Base-by-base conservation (phyloP, 2,329 filamentous ascomycete genomes). In the Conoideocrella luteorostrata region DNA sequence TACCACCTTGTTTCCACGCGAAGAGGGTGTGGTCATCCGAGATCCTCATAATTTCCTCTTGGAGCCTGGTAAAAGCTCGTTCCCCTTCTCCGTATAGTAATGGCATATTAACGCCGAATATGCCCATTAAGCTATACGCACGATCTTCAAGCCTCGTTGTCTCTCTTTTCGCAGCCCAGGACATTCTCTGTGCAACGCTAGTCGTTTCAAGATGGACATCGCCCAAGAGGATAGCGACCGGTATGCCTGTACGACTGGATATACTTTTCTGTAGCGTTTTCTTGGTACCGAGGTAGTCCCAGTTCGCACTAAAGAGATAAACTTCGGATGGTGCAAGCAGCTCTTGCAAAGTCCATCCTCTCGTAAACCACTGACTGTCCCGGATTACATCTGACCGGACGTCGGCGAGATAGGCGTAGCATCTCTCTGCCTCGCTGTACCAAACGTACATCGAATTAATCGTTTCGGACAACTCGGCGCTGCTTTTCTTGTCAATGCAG, bases 231-330 rank as follows among this genome's bases (percentile, higher is more conserved):
- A 51, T 52, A 3, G 10, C 6, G 18, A 40, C 23, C 13, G 50
- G 37, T 33, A 58, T 54, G 7, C 45, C 47, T 2, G 54, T 58
- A n/a, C 52, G 50, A 20, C 52, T 41, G 32, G 50, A 45, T 39
- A 59, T 54, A 21, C 43, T 26, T 35, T 35, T 32, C 39, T 52
- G 41, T 9, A 58, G 35, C 12, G 50, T 46, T 29, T 22, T 42
- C 47, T 53, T 59, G 36, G 47, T 47, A 17, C 53, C 54, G 5
- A 59, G 41, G 24, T 21, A 39, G 4, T n/a, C 11, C 18, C 50
- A 45, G 4, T 54, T 41, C 18, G 33, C 21, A 4, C 50, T 43
- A 41, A 52, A 56, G 50, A 56, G 56, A 30, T 55, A 46, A 13
- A 57, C 54, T 3, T 40, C 46, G 2, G 15, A 23, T 11, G 54